Evolutionary conservation across 768 basidiomycete species (phyloP).

Genomic region (Leccinum subtestaceum): DNA sequence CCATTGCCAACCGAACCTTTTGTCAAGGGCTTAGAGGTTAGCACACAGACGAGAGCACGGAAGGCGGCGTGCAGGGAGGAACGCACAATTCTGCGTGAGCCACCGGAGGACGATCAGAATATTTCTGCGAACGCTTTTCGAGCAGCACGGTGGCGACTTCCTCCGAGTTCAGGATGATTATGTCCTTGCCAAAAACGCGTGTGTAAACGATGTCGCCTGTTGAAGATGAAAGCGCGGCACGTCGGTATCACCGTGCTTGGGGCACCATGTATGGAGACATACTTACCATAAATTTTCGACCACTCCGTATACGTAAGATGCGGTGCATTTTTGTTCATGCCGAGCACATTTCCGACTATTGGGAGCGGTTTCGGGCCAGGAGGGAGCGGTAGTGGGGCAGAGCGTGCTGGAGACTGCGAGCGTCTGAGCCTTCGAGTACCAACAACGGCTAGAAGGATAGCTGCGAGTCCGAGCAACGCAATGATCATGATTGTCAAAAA

Average conservation of each 20-base stretch:
- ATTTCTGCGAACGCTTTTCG: conserved; percentile 50
- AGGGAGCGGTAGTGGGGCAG: conserved; percentile 5
- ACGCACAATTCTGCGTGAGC: conserved; percentile 2
- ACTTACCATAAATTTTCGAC: conserved; percentile 21
- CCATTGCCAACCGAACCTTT: background rate
- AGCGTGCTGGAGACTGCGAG: background rate
- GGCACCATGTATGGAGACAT: background rate
- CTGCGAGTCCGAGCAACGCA: conserved; percentile 1
- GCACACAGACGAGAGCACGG: background rate
- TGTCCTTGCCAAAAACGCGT: conserved; percentile 40
- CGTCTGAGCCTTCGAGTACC: background rate
- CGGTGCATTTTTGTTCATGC: conserved; percentile 7
- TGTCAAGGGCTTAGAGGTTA: background rate
- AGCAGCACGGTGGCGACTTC: conserved; percentile 47
- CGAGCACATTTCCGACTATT: conserved; percentile 15
- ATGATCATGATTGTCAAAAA: background rate
- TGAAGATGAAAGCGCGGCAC: background rate
- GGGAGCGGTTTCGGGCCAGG: conserved; percentile 19
- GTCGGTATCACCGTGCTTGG: background rate
- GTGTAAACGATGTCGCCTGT: background rate
- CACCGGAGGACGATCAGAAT: conserved; percentile 34
- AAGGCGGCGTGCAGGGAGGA: background rate
- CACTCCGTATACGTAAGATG: conserved; percentile 16
- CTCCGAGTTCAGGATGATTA: conserved; percentile 50
- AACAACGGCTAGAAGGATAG: conserved; percentile 1